A percentile compares a stretch with the other conserved stretches of the same genome.
Conservation (phyloP, 2,329 filamentous ascomycete genomes). For the Sphaerulina vaccinii region DNA sequence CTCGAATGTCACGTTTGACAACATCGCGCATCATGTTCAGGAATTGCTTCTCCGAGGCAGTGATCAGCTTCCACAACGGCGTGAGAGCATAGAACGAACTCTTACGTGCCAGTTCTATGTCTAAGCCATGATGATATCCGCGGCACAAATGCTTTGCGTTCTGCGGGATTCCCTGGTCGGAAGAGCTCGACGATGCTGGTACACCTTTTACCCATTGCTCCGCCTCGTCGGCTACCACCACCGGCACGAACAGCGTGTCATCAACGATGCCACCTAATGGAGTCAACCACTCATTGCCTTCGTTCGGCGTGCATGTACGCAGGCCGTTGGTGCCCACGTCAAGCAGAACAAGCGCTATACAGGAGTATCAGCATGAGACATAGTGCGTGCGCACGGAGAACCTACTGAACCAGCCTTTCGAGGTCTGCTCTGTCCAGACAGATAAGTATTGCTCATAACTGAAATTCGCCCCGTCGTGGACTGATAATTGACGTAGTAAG, state of each 20-base stretch:
- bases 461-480: conserved; percentile 5
- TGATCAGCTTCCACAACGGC: background rate
- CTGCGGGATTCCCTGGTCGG: background rate
- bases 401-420: conserved; percentile 8
- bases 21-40: conserved; percentile 4
- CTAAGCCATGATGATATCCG: background rate
- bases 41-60: conserved; percentile 1
- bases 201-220: too few species aligned
- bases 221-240: background rate
- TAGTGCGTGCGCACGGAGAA: background rate
- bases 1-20: background rate
- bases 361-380: background rate
- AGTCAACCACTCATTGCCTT: background rate
- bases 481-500: background rate
- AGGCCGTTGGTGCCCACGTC: background rate
- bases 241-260: background rate
- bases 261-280: background rate
- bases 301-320: background rate
- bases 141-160: conserved; percentile 3
- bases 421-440: background rate
- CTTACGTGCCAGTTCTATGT: background rate
- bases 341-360: background rate
- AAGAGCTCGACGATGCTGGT: too few species aligned
- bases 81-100: conserved; percentile 4
- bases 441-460: conserved; percentile 8